Evolutionary conservation across 441 rosid species (phyloP), one percentile per base, ranked within the genome.

Genomic region (Isatis lusitanica): DNA sequence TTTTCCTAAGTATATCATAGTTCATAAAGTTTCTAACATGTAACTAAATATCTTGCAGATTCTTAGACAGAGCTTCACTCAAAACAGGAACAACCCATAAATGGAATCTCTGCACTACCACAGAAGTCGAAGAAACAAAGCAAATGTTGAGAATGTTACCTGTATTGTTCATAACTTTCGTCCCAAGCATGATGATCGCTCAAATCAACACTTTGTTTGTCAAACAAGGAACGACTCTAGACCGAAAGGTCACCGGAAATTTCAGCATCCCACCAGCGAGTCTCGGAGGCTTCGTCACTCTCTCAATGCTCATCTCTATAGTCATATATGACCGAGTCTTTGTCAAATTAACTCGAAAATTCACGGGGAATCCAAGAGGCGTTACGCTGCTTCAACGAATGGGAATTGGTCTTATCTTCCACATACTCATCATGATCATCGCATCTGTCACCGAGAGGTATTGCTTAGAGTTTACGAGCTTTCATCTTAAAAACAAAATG

Each of bases 51-150:
- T 53, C 18, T 13, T 78, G 77, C 80, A 93, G 98, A 83, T 85
- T 90, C 70, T 73, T 92, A 15, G 82, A 77, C 62, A 91, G 84
- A 82, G 97, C 97, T 47, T 77, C 88, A 18, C 83, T 90, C 60
- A 83, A 79, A 73, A 88, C 88, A 11, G 85, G 84, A 28, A 18
- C 81, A 62, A 77, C 66, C 2, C 71, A 81, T 56, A 83, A 87
- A 10, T 92, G 94, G 94, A 81, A 73, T 76, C 73, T 90, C 5
- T 86, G 97, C 74, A 43, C 94, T 4, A 89, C 87, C 13, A 92
- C 97, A 10, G 91, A 89, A 83, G 96, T 94, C 0, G 97, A 94
- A 75, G 98, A 94, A 78, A 89, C 97, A 2, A 92, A 94, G 53
- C 97, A 92, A 56, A 92, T 94, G 93, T 28, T 94, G 62, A 73